Evolutionary conservation across 163 green algal genomes (phyloP), one percentile per base, ranked within the genome.

Genomic region (Scenedesmus sp.): DNA sequence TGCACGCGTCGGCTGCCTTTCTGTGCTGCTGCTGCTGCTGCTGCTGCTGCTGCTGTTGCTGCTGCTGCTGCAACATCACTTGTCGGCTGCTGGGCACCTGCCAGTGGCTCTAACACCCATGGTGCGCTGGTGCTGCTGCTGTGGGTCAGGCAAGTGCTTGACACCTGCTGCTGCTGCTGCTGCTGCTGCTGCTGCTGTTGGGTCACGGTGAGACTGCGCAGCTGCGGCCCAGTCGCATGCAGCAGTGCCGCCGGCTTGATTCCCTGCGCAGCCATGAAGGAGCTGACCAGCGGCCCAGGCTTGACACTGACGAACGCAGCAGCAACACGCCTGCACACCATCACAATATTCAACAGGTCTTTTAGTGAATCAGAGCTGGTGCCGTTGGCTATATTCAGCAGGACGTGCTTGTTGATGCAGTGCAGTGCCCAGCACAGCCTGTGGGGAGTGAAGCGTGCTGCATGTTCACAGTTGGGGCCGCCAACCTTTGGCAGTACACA

Each of bases 251-350:
- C 53, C 3, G 51, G 53, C 15, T 78, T 87, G 15, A 87, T 46
- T 26, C 53, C 82, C 16, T 87, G 61, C 16, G 35, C 43, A 15
- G 35, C 53, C 82, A 87, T 78, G 53, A 78, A 87, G 7, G 82
- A 53, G 53, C 82, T 87, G 33, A 87, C 82, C 15, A 78, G 43
- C 24, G 82, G 82, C 6, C 82, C 82, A 30, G 82, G 82, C 53
- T 87, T 78, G 51, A 78, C 42, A 26, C 82, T 87, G n/a, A 78
- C 35, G n/a, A 87, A 87, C 42, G 53, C 33, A 10, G 82, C 82
- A 40, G 24, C 61, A 44, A 42, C 42, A 30, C 70, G 24, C 53
- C 82, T 87, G 82, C 53, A 79, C 24, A 42, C 16, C 15, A 80
- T 10, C 61, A n/a, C n/a, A n/a, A n/a, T n/a, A n/a, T n/a, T n/a